These are phyloP conservation scores for Botrytis sinoallii DNA, from an alignment of 2,329 filamentous ascomycete genomes.

Conservation along the genomic window DNA sequence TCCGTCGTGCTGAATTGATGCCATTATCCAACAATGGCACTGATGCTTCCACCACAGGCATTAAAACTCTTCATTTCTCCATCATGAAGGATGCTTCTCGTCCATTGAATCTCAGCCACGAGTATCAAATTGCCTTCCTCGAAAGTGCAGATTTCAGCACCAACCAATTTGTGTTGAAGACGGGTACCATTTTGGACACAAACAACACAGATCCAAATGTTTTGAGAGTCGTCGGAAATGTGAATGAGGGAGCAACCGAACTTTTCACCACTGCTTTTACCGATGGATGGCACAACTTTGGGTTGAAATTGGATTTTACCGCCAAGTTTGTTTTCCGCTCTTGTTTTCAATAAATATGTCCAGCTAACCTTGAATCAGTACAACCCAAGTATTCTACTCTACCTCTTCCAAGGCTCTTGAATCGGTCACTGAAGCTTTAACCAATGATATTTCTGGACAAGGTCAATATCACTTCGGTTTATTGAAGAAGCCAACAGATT, in stretches of 20 bases:
- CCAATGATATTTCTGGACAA: slow-evolving; percentile 53
- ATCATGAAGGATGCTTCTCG: slow-evolving; percentile 51
- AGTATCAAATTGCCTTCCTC: slow-evolving; percentile 34
- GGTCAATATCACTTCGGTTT: slow-evolving; percentile 62
- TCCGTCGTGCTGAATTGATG: slow-evolving; percentile 58
- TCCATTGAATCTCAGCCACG: slow-evolving; percentile 54
- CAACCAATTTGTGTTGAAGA: slow-evolving; percentile 54
- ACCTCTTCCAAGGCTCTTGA: slow-evolving; percentile 45
- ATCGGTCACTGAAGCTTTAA: slow-evolving; percentile 45
- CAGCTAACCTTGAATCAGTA: slow-evolving; percentile 40
- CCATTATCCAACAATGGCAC: slow-evolving; percentile 45
- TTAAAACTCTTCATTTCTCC: slow-evolving; percentile 62
- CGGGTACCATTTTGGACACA: slow-evolving; percentile 49
- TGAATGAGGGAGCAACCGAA: slow-evolving; percentile 49
- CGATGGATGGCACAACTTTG: slow-evolving; percentile 60
- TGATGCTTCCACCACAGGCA: slow-evolving; percentile 50
- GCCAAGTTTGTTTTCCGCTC: slow-evolving; percentile 45
- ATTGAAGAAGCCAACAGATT: slow-evolving; percentile 54
- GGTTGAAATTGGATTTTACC: slow-evolving; percentile 54
- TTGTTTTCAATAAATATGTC: neutral
- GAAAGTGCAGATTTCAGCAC: slow-evolving; percentile 47
- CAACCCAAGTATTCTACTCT: slow-evolving; percentile 57
- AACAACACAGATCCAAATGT: slow-evolving; percentile 3
- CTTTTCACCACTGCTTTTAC: slow-evolving; percentile 54
- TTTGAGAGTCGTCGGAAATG: slow-evolving; percentile 19